Evolutionary conservation across 106 monocot genomes (phyloP), one percentile per base, ranked within the genome.

Genomic region (Vanilla planifolia): DNA sequence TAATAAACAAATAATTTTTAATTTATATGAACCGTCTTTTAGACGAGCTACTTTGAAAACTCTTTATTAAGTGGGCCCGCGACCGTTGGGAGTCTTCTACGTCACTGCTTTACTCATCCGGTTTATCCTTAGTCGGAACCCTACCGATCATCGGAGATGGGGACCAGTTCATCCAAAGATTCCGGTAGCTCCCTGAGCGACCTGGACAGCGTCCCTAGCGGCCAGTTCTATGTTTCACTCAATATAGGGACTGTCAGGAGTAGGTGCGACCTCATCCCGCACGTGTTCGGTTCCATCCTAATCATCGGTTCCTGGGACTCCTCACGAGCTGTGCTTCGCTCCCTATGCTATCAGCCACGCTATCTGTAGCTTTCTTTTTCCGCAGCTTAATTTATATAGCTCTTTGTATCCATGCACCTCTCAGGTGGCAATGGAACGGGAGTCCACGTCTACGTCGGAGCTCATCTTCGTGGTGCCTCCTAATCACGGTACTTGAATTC

Each of bases 381-480:
- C 39, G 35, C 36, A n/a, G 24, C 20, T 29, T 13, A 17, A 8
- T 55, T 33, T 17, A 15, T 8, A 28, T 29, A 45, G 16, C 13
- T 34, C 43, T 26, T 28, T n/a, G n/a, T n/a, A n/a, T n/a, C n/a
- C n/a, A n/a, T 55, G 11, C 16, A 30, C 30, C 20, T 5, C 3
- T 37, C 15, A 92, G 92, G 46, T 92, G 23, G 55, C 80, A 22
- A 84, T 92, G 92, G 76, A 80, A 41, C 62, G 78, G 28, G 92
- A 88, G 72, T 84, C 84, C 0, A 73, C 84, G n/a, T 81, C 84
- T 28, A 71, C 53, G 61, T 92, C 88, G 92, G 87, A 88, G 61
- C 73, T 92, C 45, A 92, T 83, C 65, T 92, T 84, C 73, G 75
- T 92, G 29, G 75, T 88, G n/a, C 76, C 92, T 29, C 75, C 88